A percentile compares a stretch with the other conserved stretches of the same genome.
These are phyloP conservation scores for Canavalia gladiata DNA, from an alignment of 306 rosid species.

Conservation along the genomic window DNA sequence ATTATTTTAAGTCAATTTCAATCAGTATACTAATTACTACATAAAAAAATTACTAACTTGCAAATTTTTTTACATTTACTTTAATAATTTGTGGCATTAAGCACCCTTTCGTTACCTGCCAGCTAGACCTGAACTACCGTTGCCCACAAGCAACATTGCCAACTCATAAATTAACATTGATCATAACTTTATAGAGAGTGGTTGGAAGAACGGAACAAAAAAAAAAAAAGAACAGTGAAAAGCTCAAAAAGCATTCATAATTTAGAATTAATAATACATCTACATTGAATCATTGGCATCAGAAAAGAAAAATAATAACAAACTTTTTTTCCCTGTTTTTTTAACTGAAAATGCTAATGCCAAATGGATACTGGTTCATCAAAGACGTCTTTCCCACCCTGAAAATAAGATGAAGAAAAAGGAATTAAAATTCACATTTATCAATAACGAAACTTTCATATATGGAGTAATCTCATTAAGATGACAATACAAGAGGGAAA, in stretches of 20 bases:
- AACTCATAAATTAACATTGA: constrained; percentile 33
- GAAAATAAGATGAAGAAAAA: constrained; percentile 51
- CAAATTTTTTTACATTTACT: not conserved
- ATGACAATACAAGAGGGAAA: not conserved
- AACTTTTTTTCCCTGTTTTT: not conserved
- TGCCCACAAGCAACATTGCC: constrained; percentile 38
- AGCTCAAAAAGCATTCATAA: constrained; percentile 30
- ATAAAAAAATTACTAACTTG: not conserved
- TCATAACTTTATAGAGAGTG: not conserved
- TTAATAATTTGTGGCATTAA: not conserved
- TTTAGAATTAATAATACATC: constrained; percentile 38
- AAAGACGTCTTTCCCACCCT: constrained; percentile 94
- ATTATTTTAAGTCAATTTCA: not conserved
- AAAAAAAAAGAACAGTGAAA: constrained; percentile 40
- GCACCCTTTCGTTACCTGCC: not conserved
- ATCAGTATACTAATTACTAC: not conserved
- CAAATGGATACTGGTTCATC: constrained; percentile 89
- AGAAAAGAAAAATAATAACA: constrained; percentile 15
- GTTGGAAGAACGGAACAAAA: not conserved
- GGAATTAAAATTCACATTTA: constrained; percentile 8
- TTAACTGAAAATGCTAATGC: constrained; percentile 31
- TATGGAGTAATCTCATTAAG: not conserved
- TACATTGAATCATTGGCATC: constrained; percentile 7
- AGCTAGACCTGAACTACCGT: constrained; percentile 42
- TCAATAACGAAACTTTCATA: not conserved